Conservation (phyloP, 139 green algal species). For the Coelastrella sp. region DNA sequence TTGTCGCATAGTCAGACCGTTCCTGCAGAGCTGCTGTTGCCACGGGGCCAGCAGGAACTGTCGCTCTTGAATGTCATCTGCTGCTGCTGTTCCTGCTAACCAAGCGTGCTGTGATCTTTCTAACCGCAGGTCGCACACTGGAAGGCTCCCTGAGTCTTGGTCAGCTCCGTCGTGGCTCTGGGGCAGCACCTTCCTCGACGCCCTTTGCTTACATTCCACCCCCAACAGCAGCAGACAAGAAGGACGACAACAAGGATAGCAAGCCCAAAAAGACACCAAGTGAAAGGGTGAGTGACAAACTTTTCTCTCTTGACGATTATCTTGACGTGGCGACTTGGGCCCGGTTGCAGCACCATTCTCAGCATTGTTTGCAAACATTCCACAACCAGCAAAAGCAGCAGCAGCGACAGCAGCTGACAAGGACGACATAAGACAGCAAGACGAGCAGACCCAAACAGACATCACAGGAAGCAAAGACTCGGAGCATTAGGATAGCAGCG, state of each 20-base stretch:
- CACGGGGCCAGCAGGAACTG: neutral
- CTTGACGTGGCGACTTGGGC: no score
- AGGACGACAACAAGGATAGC: neutral
- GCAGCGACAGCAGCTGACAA: no score
- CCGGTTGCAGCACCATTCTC: no score
- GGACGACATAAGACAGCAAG: no score
- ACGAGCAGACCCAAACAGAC: neutral
- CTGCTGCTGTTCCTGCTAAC: neutral
- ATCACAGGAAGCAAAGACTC: neutral
- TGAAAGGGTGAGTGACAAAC: neutral
- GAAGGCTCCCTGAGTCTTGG: conserved; percentile 70
- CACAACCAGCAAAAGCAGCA: no score
- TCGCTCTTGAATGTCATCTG: neutral
- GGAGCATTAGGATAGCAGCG: neutral
- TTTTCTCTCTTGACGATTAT: no score
- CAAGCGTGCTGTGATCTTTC: neutral
- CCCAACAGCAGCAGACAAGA: conserved; percentile 14
- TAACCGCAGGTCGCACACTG: conserved; percentile 66
- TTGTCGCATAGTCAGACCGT: no score
- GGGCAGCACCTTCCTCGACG: conserved; percentile 50
- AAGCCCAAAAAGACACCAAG: neutral
- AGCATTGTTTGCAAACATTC: no score
- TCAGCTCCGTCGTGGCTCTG: conserved; percentile 45
- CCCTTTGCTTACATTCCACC: conserved; percentile 57
- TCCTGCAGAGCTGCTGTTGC: no score